phyloP scores from a whole-genome alignment of 805 yeast species.

The Kodamaea hsintzibuensis region DNA sequence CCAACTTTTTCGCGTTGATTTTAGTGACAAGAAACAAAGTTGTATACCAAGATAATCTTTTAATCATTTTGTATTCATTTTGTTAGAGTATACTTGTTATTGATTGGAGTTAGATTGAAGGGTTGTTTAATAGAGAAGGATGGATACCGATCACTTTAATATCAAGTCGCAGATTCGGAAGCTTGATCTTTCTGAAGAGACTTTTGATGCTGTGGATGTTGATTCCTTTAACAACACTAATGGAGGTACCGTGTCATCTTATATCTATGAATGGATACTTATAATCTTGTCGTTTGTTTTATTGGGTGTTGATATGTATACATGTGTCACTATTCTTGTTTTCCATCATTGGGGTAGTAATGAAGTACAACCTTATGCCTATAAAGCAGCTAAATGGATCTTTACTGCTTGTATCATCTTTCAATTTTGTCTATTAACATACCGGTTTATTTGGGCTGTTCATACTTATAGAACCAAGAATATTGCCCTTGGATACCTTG shows the following conservation, averaged over 20 bases:
- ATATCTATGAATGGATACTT: slow-evolving; percentile 44
- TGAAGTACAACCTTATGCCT: slow-evolving; percentile 45
- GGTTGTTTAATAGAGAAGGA: not conserved
- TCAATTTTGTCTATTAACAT: slow-evolving; percentile 57
- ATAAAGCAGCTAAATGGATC: slow-evolving; percentile 65
- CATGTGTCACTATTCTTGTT: slow-evolving; percentile 72
- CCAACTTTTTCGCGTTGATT: no score
- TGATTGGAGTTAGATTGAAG: not conserved
- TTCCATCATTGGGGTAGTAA: slow-evolving; percentile 67
- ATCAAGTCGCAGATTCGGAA: slow-evolving; percentile 28
- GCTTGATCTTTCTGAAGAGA: slow-evolving; percentile 36
- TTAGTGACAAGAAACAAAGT: no score
- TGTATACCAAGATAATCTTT: no score
- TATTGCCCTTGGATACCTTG: slow-evolving; percentile 70
- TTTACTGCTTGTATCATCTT: slow-evolving; percentile 79
- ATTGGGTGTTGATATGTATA: slow-evolving; percentile 71
- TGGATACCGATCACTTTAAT: slow-evolving; percentile 17
- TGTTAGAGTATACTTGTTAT: not conserved
- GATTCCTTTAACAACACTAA: slow-evolving; percentile 47
- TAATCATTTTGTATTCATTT: not conserved
- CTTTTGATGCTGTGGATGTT: slow-evolving; percentile 52
- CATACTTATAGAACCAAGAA: slow-evolving; percentile 58
- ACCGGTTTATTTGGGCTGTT: slow-evolving; percentile 59
- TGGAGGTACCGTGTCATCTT: slow-evolving; percentile 45
- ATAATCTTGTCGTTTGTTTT: slow-evolving; percentile 54